phyloP scores from a whole-genome alignment of 805 yeast genomes.

The Wickerhamomyces queroliae region DNA sequence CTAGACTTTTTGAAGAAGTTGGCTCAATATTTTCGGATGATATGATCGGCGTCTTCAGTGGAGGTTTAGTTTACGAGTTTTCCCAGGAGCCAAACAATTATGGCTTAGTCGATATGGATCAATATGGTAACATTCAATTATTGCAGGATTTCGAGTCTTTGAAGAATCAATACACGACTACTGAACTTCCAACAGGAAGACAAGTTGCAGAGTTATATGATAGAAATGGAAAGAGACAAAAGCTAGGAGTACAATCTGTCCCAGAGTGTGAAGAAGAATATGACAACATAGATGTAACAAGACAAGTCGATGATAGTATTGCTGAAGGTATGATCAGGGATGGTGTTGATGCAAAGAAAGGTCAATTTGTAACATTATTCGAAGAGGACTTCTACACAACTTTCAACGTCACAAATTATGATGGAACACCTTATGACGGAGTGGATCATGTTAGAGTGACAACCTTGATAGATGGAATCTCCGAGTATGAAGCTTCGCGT shows the following conservation, averaged over 20 bases:
- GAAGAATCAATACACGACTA: conserved; percentile 36
- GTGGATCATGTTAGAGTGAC: conserved; percentile 19
- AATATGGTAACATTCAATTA: conserved; percentile 40
- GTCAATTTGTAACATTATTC: conserved; percentile 41
- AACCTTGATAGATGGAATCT: conserved; percentile 14
- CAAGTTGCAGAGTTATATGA: conserved; percentile 18
- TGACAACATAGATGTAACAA: conserved; percentile 35
- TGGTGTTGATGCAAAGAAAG: conserved; percentile 44
- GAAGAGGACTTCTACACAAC: conserved; percentile 37
- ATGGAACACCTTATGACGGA: conserved; percentile 30
- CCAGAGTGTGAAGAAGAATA: conserved; percentile 35
- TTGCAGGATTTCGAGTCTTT: conserved; percentile 55
- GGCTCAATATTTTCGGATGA: conserved; percentile 58
- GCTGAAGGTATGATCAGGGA: conserved; percentile 38
- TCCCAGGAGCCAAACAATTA: conserved; percentile 72
- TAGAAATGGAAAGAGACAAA: conserved; percentile 17
- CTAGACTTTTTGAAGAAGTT: conserved; percentile 76
- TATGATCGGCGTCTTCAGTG: conserved; percentile 76
- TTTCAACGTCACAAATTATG: conserved; percentile 34
- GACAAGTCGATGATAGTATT: conserved; percentile 34
- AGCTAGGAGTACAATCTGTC: conserved; percentile 18
- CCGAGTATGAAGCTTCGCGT: conserved; percentile 20
- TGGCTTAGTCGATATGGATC: conserved; percentile 67
- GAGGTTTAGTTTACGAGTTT: conserved; percentile 92
- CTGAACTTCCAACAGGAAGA: conserved; percentile 25